These are phyloP conservation scores for Trichoderma orchidacearum DNA, from an alignment of 495 filamentous ascomycete species.

Conservation along the genomic window DNA sequence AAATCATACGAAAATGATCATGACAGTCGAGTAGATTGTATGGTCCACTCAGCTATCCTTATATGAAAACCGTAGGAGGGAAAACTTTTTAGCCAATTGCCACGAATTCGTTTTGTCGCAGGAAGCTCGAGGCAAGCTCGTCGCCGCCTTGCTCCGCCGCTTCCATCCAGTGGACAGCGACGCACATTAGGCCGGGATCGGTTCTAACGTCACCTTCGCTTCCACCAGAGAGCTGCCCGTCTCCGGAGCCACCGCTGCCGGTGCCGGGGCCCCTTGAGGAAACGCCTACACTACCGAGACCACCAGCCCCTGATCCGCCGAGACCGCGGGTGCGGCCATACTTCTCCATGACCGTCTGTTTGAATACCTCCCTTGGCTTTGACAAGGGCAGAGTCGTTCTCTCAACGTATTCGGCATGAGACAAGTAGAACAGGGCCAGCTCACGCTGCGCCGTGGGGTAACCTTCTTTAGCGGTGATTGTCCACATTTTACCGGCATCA, in stretches of 20 bases:
- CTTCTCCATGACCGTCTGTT: slow-evolving; percentile 71
- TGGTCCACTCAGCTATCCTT: background rate
- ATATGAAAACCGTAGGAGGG: background rate
- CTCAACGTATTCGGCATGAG: slow-evolving; percentile 77
- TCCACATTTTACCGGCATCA: slow-evolving; percentile 85
- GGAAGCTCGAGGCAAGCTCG: slow-evolving; percentile 69
- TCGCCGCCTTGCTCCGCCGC: slow-evolving; percentile 77
- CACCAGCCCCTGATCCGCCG: slow-evolving; percentile 4
- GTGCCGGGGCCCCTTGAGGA: slow-evolving; percentile 8
- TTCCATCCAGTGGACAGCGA: slow-evolving; percentile 98
- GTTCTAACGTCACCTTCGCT: slow-evolving; percentile 43
- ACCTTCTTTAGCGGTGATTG: slow-evolving; percentile 88
- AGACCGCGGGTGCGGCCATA: slow-evolving; percentile 29
- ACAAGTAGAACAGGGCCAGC: slow-evolving; percentile 86
- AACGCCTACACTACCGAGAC: slow-evolving; percentile 5
- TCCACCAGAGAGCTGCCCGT: slow-evolving; percentile 15
- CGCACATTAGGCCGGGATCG: slow-evolving; percentile 86
- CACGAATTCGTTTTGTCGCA: slow-evolving; percentile 47
- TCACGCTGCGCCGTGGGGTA: slow-evolving; percentile 88
- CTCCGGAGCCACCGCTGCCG: background rate
- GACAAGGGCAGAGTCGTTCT: slow-evolving; percentile 74
- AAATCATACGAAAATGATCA: background rate
- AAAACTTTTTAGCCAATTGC: slow-evolving; percentile 8
- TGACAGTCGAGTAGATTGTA: background rate
- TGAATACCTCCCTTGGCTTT: slow-evolving; percentile 81